Conservation (phyloP, 2,329 filamentous ascomycete genomes). For the Fusarium sp. region DNA sequence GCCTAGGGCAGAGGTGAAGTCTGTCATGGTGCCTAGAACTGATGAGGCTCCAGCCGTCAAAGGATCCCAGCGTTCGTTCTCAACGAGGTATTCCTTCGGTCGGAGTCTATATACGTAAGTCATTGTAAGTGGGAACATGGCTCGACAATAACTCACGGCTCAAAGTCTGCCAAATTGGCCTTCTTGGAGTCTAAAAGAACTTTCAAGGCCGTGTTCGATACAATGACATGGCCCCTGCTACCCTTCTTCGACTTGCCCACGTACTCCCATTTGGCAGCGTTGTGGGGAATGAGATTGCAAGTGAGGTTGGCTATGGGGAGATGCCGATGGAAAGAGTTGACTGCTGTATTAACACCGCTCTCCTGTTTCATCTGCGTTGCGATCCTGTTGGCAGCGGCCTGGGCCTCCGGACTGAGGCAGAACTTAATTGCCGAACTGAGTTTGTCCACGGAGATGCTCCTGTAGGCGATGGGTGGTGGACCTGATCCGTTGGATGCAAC, state of each 20-base stretch:
- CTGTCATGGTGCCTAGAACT: not conserved
- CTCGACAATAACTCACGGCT: not conserved
- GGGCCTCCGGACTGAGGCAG: constrained; percentile 18
- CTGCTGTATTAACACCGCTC: not conserved
- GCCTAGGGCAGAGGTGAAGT: not conserved
- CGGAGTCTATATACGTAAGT: not conserved
- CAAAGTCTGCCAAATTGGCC: not conserved
- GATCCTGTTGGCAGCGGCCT: not conserved
- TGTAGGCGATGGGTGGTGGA: constrained; percentile 1
- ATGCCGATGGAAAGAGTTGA: constrained; percentile 2
- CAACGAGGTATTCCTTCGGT: not conserved
- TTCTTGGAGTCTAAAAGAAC: not conserved
- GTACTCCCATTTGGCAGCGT: not conserved
- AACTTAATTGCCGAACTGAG: constrained; percentile 31
- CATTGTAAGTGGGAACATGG: fast-evolving
- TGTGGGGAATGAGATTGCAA: not conserved
- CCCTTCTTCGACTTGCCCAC: not conserved
- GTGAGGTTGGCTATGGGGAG: not conserved
- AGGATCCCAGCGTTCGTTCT: not conserved
- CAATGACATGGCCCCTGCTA: fast-evolving
- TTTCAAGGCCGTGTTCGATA: not conserved
- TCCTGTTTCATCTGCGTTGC: constrained; percentile 3
- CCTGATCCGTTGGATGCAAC: constrained; percentile 14
- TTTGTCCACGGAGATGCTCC: constrained; percentile 21
- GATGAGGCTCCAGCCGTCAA: not conserved